Base-by-base conservation (phyloP, 768 basidiomycete species). In the Lentinula aciculospora region DNA sequence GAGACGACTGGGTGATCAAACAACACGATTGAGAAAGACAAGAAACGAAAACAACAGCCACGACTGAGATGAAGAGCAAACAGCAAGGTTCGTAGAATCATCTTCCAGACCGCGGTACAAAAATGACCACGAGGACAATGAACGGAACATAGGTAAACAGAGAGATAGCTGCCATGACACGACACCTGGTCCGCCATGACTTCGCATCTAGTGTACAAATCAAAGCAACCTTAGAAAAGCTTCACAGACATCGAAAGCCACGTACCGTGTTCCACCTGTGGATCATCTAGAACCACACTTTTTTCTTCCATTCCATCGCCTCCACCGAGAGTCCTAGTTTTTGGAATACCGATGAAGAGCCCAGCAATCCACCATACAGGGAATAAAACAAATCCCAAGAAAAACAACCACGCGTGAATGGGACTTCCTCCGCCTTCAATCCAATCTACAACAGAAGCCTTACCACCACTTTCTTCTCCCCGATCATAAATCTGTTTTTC, bases 331-430 rank as follows among this genome's bases (percentile, higher is more conserved):
- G 25, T 50, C 37, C 57, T 50, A 19, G 57, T 58, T 37, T 48
- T 50, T 9, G 57, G 57, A 10, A 87, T 79, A 25, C 74, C 73
- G 48, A 76, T 67, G 17, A 63, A 59, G 57, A 78, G 77, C 7
- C 74, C 75, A 68, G 80, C 70, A 68, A 67, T 74, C 88, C 73
- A 91, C 74, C 87, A 89, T 71, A 88, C 68, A 72, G 71, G 89
- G 64, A 73, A 89, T 69, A 76, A 69, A 68, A 73, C 76, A 65
- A 91, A 90, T 13, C 88, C 89, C 57, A 86, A 56, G 66, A 89
- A 90, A 70, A 92, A 92, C 25, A 83, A 68, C 89, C 89, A 91
- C 12, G 86, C 85, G 60, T 89, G 88, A 25, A 83, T 58, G 3
- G 88, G 82, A 61, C 65, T 55, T 73, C 77, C 42, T 67, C 76